phyloP scores from a whole-genome alignment of 2,329 filamentous ascomycete genomes.

The Xylariaceae sp. region DNA sequence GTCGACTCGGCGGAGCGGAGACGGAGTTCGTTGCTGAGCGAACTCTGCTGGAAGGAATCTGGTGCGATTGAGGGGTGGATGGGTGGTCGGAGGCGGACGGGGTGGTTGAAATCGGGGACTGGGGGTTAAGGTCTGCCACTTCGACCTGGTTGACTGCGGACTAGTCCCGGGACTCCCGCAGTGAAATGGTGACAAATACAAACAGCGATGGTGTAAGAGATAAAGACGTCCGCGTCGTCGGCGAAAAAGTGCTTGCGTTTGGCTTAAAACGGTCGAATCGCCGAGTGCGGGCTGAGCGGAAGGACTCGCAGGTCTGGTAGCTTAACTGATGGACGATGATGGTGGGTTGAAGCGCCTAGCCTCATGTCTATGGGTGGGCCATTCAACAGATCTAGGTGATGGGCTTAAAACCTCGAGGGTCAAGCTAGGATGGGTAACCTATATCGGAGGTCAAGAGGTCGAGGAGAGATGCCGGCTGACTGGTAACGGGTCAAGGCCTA shows the following conservation, averaged over 20 bases:
- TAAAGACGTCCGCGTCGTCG: background rate
- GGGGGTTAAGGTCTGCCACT: slow-evolving; percentile 66
- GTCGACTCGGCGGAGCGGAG: slow-evolving; percentile 12
- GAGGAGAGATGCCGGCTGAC: slow-evolving; percentile 2
- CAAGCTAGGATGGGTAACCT: slow-evolving; percentile 11
- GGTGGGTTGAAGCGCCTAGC: slow-evolving; percentile 23
- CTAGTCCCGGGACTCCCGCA: slow-evolving; percentile 35
- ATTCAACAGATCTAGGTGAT: slow-evolving; percentile 7
- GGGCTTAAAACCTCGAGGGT: slow-evolving; percentile 9
- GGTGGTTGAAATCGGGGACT: slow-evolving; percentile 44
- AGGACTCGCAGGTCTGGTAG: slow-evolving; percentile 20
- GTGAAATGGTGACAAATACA: slow-evolving; percentile 20
- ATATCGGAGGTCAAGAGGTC: slow-evolving; percentile 6
- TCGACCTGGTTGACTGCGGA: slow-evolving; percentile 51
- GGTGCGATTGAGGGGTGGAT: slow-evolving; percentile 50
- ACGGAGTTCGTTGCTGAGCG: slow-evolving; percentile 37
- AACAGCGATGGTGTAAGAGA: background rate
- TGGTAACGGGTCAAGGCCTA: background rate
- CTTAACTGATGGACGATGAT: slow-evolving; percentile 20
- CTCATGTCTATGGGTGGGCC: slow-evolving; percentile 24
- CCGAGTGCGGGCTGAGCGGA: slow-evolving; percentile 11
- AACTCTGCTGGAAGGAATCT: slow-evolving; percentile 44
- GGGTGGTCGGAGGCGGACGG: slow-evolving; percentile 64
- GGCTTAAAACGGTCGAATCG: slow-evolving; percentile 9
- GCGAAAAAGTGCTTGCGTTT: background rate